A percentile compares a stretch with the other conserved stretches of the same genome.
Conservation (phyloP, 805 yeast genomes). For the Tetrapisispora iriomotensis region DNA sequence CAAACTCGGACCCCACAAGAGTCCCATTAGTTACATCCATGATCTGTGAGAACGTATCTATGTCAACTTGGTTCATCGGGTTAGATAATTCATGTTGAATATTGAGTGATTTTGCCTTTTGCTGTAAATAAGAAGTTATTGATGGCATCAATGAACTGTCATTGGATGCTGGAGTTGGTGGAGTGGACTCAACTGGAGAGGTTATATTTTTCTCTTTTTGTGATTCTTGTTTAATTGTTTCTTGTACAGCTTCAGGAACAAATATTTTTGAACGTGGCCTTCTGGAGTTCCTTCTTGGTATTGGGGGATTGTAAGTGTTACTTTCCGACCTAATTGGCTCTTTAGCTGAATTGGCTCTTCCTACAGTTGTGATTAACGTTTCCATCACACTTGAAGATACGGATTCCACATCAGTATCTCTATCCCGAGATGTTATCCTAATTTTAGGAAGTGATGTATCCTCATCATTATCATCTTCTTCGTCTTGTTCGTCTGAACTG, state of each 20-base stretch:
- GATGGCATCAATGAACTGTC: too few relatives aligned
- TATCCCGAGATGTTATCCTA: constrained; percentile 2
- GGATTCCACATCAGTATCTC: constrained; percentile 11
- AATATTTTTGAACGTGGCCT: constrained; percentile 25
- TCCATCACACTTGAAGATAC: constrained; percentile 22
- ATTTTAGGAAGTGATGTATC: neutral
- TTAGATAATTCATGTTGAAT: neutral
- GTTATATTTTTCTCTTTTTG: neutral
- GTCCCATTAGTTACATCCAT: constrained; percentile 35
- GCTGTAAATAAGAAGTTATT: too few relatives aligned
- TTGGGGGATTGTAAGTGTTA: constrained; percentile 20
- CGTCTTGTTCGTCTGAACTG: too few relatives aligned
- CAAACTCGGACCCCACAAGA: constrained; percentile 49
- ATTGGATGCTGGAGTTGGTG: too few relatives aligned
- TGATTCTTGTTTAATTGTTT: constrained; percentile 3
- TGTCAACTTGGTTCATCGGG: constrained; percentile 13
- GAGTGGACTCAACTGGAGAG: neutral
- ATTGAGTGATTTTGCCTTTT: neutral
- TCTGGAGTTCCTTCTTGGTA: constrained; percentile 27
- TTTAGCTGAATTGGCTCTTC: constrained; percentile 8
- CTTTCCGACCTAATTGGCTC: constrained; percentile 18
- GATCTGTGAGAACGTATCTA: constrained; percentile 30
- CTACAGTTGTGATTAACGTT: constrained; percentile 15
- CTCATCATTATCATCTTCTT: neutral
- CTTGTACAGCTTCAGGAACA: constrained; percentile 10